Base-by-base conservation (phyloP, 768 basidiomycete species). In the Mrakia gelida region DNA sequence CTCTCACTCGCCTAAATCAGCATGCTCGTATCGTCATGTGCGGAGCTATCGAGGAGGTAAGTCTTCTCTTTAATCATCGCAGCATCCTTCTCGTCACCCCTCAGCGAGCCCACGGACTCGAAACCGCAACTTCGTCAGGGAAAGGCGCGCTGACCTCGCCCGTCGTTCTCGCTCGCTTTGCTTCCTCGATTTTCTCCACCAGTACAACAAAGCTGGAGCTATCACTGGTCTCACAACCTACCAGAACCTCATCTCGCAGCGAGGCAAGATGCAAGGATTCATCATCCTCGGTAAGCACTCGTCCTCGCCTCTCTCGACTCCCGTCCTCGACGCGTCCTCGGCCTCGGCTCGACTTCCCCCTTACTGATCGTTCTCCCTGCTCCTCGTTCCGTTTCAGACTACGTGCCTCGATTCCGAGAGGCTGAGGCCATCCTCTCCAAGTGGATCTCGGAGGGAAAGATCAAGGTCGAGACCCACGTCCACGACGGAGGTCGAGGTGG, bases 231-330 rank as follows among this genome's bases (percentile, higher is more conserved):
- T 75, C 13, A 75, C 54, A 1, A 67, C 61, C 13, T 75, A 75
- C 43, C 61, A 63, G n/a, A 75, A 75, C 62, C 74, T 75, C 62
- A 75, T 75, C 65, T n/a, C 45, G 18, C 74, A 75, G 32, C 74
- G 74, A 32, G 74, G 62, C 16, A 62, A 28, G 21, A 75, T 75
- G 65, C 38, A 67, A 43, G 74, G 74, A 6, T 75, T 75, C 74
- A 75, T 75, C 74, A 68, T 75, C 26, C 72, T 73, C 16, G 68
- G 71, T 72, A 3, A 72, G 45, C 38, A 10, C n/a, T n/a, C 34
- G 16, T 28, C 45, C 26, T 26, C 45, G 2, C 38, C 70, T 45
- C 70, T n/a, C 45, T 45, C 45, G n/a, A 8, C 28, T n/a, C 18
- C 16, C 34, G n/a, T 18, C 4, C 65, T 41, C 15, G 30, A 67